These are phyloP conservation scores for Lecanicillium sp. DNA, from an alignment of 2,329 filamentous ascomycete species.

Conservation along the genomic window DNA sequence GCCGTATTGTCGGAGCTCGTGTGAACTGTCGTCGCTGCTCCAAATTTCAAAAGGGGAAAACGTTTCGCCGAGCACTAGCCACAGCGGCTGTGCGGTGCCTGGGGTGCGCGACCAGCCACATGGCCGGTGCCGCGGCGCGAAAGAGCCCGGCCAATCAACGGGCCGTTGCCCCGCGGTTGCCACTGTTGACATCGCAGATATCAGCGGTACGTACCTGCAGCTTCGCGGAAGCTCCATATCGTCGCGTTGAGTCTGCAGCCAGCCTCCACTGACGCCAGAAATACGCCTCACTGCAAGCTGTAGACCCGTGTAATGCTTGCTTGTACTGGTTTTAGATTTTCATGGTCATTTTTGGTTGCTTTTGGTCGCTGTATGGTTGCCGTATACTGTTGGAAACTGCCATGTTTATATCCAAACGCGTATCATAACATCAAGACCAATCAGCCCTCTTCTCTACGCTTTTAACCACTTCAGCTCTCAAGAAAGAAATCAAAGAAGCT, in stretches of 20 bases:
- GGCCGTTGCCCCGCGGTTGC: slow-evolving; percentile 49
- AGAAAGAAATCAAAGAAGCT: too few species aligned
- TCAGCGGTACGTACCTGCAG: slow-evolving; percentile 13
- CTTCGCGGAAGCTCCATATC: slow-evolving; percentile 4
- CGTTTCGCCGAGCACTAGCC: slow-evolving; percentile 15
- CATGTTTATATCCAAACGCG: too few species aligned
- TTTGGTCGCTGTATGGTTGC: too few species aligned
- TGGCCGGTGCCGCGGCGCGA: slow-evolving; percentile 16
- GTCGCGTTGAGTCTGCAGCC: slow-evolving; percentile 8
- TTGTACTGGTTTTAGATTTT: too few species aligned
- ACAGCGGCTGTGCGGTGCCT: slow-evolving; percentile 5
- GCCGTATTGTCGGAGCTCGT: slow-evolving; percentile 1
- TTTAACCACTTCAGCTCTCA: too few species aligned
- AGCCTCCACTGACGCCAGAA: slow-evolving; percentile 11
- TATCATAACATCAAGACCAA: too few species aligned
- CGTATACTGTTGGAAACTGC: too few species aligned
- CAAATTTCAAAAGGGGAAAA: slow-evolving; percentile 19
- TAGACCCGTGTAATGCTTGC: too few species aligned
- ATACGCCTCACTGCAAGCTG: slow-evolving; percentile 7
- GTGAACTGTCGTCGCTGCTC: slow-evolving; percentile 1
- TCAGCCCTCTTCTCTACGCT: too few species aligned
- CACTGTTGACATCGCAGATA: slow-evolving; percentile 35
- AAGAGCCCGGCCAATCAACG: slow-evolving; percentile 31
- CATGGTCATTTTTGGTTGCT: too few species aligned
- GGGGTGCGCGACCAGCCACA: slow-evolving; percentile 20